These are phyloP conservation scores for Claviceps maximensis DNA, from an alignment of 2,329 filamentous ascomycete species.

Conservation along the genomic window DNA sequence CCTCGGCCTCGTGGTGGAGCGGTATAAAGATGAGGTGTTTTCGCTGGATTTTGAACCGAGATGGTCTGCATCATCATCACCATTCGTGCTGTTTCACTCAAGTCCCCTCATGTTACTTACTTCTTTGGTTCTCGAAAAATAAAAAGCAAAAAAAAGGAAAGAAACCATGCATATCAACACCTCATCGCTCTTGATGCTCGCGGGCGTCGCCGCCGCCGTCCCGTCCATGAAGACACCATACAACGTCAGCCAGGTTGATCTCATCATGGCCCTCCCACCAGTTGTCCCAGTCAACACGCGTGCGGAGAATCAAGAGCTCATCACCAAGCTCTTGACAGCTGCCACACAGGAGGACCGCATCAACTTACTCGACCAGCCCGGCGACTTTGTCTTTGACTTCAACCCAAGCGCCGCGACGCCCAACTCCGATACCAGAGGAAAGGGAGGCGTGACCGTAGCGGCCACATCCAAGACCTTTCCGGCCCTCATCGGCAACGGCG, in stretches of 20 bases:
- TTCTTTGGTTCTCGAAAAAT: no score
- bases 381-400: slow-evolving; percentile 32
- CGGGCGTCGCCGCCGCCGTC: neutral
- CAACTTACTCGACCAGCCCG: slow-evolving; percentile 19
- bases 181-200: slow-evolving; percentile 3
- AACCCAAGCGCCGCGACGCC: slow-evolving; percentile 12
- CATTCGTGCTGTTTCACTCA: neutral
- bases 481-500: slow-evolving; percentile 33
- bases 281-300: slow-evolving; percentile 18
- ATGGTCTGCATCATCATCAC: neutral
- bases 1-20: neutral
- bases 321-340: slow-evolving; percentile 16
- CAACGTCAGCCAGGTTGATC: slow-evolving; percentile 1
- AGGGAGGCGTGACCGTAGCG: slow-evolving; percentile 25
- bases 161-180: neutral
- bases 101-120: no score
- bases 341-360: slow-evolving; percentile 20
- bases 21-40: neutral
- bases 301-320: slow-evolving; percentile 14
- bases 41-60: neutral
- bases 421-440: slow-evolving; percentile 11
- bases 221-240: neutral
- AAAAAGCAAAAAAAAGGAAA: no score
- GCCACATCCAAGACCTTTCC: slow-evolving; percentile 36
- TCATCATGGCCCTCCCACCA: slow-evolving; percentile 13